Percentiles rank a stretch among this genome's conserved stretches.
Conservation (phyloP, 2,329 filamentous ascomycete genomes). For the Neofusicoccum sp. region DNA sequence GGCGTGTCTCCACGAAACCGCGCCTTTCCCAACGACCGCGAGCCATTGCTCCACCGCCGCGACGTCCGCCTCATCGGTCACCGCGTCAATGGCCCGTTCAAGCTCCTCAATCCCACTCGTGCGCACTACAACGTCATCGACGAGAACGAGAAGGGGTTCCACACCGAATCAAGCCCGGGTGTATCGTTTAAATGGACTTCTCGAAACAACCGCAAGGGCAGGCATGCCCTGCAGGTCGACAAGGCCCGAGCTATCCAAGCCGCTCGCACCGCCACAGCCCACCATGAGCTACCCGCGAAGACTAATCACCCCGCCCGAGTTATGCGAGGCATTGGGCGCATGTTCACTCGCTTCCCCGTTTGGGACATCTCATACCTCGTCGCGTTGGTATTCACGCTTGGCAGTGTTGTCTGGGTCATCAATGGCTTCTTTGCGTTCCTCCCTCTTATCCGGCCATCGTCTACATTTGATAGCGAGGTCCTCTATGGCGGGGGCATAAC, state of each 20-base stretch:
- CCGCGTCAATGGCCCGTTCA: slow-evolving; percentile 41
- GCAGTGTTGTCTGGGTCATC: slow-evolving; percentile 44
- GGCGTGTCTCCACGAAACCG: slow-evolving; percentile 25
- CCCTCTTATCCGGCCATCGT: slow-evolving; percentile 53
- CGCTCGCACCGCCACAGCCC: slow-evolving; percentile 2
- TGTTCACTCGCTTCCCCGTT: slow-evolving; percentile 52
- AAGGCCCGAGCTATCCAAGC: slow-evolving; percentile 11
- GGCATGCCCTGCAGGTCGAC: slow-evolving; percentile 39
- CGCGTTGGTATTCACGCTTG: slow-evolving; percentile 54
- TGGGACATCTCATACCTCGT: slow-evolving; percentile 60
- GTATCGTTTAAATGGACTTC: slow-evolving; percentile 40
- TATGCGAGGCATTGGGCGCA: slow-evolving; percentile 44
- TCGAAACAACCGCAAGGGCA: slow-evolving; percentile 45
- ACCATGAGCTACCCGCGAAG: slow-evolving; percentile 27
- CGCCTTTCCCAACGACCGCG: slow-evolving; percentile 27
- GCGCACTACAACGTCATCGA: slow-evolving; percentile 32
- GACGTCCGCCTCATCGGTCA: slow-evolving; percentile 26
- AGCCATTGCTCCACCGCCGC: slow-evolving; percentile 27
- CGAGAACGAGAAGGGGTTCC: background rate
- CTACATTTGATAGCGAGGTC: slow-evolving; percentile 55
- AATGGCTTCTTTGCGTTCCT: slow-evolving; percentile 66
- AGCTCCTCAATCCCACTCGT: slow-evolving; percentile 52
- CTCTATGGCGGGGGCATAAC: slow-evolving; percentile 59
- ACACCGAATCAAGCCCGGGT: background rate
- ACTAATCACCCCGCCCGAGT: slow-evolving; percentile 33